Percentiles rank a stretch among this genome's conserved stretches.
Conservation (phyloP, 169 alveolate genomes). For the Perkinsus olseni region DNA sequence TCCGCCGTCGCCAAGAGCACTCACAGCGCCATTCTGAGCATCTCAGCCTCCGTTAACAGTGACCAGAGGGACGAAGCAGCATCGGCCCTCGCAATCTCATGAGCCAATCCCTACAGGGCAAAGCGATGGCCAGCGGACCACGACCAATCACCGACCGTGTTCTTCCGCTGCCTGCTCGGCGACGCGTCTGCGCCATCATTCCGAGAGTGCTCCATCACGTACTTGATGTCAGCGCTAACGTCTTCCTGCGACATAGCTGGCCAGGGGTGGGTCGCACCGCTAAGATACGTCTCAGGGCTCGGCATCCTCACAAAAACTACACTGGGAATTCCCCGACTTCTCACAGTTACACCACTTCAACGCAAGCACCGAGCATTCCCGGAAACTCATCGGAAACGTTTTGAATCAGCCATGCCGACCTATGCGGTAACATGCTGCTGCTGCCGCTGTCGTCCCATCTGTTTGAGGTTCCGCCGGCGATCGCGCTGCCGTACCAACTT, state of each 20-base stretch:
- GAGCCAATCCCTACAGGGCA: neutral
- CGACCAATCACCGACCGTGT: neutral
- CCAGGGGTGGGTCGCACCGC: neutral
- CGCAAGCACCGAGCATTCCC: neutral
- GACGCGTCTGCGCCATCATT: neutral
- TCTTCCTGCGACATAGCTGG: neutral
- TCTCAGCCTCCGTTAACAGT: neutral
- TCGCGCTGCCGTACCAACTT: neutral
- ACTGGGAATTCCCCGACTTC: no score
- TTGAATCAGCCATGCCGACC: neutral
- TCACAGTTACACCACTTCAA: no score
- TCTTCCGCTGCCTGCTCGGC: neutral
- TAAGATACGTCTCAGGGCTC: neutral
- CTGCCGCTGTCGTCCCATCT: neutral
- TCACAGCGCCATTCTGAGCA: neutral
- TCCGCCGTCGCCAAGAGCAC: neutral
- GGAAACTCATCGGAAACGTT: neutral
- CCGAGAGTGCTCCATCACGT: neutral
- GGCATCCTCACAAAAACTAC: neutral
- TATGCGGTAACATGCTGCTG: neutral
- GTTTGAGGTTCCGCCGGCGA: neutral
- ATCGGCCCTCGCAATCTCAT: neutral
- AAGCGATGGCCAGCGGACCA: neutral
- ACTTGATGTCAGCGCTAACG: neutral
- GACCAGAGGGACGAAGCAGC: neutral